Base-by-base conservation (phyloP, 2,329 filamentous ascomycete genomes). In the Sphaceloma murrayae region DNA sequence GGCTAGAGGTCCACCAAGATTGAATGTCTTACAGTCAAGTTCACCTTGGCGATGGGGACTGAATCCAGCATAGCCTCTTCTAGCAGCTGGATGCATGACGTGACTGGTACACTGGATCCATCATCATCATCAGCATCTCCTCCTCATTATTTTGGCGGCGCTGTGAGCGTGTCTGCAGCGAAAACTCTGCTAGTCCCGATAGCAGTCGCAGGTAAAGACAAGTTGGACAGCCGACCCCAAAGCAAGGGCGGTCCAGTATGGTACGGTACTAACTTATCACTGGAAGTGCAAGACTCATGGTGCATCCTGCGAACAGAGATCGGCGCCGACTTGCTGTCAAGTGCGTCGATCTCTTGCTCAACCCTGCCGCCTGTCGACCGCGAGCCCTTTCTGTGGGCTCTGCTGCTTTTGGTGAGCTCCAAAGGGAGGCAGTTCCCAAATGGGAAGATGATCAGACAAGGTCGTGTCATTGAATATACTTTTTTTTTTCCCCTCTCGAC, bases 221-320 rank as follows among this genome's bases (percentile, higher is more conserved):
- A n/a, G n/a, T n/a, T n/a, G 24, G 16, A 27, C 26, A 11, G 14
- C 36, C 22, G 27, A 9, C 19, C 19, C n/a, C 19, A n/a, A 22
- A 22, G 22, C 36, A 40, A 17, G 24, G 22, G n/a, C 10, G 7
- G 22, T 29, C 11, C 34, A 13, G 11, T 10, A 11, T n/a, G 33
- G 29, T 32, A 32, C n/a, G n/a, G n/a, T n/a, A n/a, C n/a, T n/a
- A n/a, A n/a, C n/a, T n/a, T n/a, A n/a, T n/a, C n/a, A n/a, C n/a
- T n/a, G n/a, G n/a, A n/a, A n/a, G n/a, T n/a, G n/a, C 24, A 27
- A 27, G 24, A 27, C 11, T 27, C 24, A 27, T 27, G 32, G 17
- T 39, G 36, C 36, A 29, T 30, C 24, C 36, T 40, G 36, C 36
- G 36, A 40, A 40, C 36, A 30, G 36, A 40, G 36, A 40, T 40